Evolutionary conservation across 352 stramenopile species (phyloP).

Genomic region (Globisporangium okanoganense): DNA sequence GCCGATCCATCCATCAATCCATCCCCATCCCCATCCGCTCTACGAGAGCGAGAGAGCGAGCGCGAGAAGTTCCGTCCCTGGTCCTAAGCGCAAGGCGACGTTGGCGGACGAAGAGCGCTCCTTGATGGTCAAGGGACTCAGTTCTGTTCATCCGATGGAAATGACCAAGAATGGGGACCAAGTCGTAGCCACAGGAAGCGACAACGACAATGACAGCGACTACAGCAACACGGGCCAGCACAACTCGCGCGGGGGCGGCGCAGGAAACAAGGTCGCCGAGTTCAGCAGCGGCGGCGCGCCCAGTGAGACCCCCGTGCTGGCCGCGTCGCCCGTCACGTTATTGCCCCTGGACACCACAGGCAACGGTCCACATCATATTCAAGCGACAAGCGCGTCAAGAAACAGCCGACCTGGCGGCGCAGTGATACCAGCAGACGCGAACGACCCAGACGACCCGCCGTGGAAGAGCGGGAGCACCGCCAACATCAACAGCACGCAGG

Average conservation of each 20-base stretch:
- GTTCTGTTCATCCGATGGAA: conserved; percentile 67
- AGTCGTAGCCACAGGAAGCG: background rate
- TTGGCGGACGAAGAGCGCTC: conserved; percentile 8
- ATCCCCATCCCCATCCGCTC: background rate
- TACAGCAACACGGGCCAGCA: background rate
- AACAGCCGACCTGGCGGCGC: background rate
- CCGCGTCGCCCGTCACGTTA: background rate
- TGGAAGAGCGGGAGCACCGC: background rate
- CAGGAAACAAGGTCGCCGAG: conserved; percentile 9
- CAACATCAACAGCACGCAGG: background rate
- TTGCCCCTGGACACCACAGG: background rate
- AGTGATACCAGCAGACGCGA: conserved; percentile 7
- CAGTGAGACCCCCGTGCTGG: background rate
- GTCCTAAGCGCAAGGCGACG: background rate
- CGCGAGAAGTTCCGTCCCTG: background rate
- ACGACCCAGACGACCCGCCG: conserved; percentile 19
- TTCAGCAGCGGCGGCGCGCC: background rate
- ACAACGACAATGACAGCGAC: conserved; percentile 21
- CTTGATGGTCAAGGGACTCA: conserved; percentile 54
- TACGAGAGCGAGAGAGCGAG: background rate
- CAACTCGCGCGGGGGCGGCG: no score
- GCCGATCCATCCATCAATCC: background rate
- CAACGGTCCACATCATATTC: background rate
- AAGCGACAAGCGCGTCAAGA: background rate
- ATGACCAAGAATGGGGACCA: conserved; percentile 20